Evolutionary conservation across 257 asterid genomes (phyloP).

Genomic region (Solanum etuberosum): DNA sequence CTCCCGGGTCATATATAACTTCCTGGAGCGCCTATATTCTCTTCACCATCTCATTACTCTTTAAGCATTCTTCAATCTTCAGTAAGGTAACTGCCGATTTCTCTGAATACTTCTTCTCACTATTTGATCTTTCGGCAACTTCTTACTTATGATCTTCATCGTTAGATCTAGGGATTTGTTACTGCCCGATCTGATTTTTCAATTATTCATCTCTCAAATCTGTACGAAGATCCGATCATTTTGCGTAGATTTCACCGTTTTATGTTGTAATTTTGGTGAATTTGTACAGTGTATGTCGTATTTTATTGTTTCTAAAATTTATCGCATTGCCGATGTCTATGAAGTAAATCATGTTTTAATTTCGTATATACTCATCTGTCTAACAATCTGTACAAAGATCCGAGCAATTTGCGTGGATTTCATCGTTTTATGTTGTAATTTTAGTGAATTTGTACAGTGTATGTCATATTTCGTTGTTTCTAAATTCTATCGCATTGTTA

Average conservation of each 20-base stretch:
- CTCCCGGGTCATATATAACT: neutral
- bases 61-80: neutral
- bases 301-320: neutral
- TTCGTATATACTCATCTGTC: neutral
- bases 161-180: conserved; percentile 5
- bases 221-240: neutral
- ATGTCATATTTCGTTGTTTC: neutral
- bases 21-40: neutral
- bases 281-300: neutral
- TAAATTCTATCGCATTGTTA: neutral
- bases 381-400: neutral
- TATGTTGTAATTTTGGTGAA: neutral
- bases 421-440: neutral
- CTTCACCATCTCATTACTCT: neutral
- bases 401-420: neutral
- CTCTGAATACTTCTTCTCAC: neutral
- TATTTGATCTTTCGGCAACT: neutral
- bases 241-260: neutral
- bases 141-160: neutral
- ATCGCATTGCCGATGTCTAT: neutral
- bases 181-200: neutral
- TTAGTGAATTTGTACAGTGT: neutral
- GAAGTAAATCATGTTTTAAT: neutral
- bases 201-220: neutral
- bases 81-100: neutral